Evolutionary conservation across 306 rosid genomes (phyloP).

Genomic region (Pachyrhizus erosus): DNA sequence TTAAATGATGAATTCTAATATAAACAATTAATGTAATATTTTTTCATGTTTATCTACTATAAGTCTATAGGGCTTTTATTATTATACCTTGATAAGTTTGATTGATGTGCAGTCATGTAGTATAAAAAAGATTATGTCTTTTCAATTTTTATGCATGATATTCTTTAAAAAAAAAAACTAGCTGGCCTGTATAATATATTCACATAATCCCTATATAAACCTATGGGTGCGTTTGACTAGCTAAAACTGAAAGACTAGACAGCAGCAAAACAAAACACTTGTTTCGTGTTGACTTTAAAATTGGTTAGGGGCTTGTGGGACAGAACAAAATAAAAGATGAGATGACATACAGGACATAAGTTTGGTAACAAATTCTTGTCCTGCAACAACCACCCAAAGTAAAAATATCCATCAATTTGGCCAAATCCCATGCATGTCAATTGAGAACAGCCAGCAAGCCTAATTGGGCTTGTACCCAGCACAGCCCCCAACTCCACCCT

Average conservation of each 20-base stretch:
- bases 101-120: background rate
- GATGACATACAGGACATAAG: no score
- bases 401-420: background rate
- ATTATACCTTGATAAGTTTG: background rate
- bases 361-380: background rate
- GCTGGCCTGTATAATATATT: background rate
- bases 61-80: background rate
- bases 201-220: background rate
- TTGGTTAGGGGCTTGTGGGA: background rate
- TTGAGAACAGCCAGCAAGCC: no score
- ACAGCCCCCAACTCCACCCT: background rate
- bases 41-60: constrained; percentile 1
- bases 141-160: background rate
- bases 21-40: background rate
- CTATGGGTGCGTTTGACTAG: background rate
- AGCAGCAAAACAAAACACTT: background rate
- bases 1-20: constrained; percentile 15
- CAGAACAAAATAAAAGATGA: background rate
- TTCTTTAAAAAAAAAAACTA: background rate
- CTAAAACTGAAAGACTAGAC: background rate
- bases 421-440: background rate
- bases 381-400: background rate
- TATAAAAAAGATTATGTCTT: background rate
- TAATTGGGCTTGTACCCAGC: background rate
- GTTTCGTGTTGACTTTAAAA: background rate